A percentile compares a stretch with the other conserved stretches of the same genome.
Evolutionary conservation across 1,139 yeast species (phyloP).

Genomic region (Suhomyces coccinellae): DNA sequence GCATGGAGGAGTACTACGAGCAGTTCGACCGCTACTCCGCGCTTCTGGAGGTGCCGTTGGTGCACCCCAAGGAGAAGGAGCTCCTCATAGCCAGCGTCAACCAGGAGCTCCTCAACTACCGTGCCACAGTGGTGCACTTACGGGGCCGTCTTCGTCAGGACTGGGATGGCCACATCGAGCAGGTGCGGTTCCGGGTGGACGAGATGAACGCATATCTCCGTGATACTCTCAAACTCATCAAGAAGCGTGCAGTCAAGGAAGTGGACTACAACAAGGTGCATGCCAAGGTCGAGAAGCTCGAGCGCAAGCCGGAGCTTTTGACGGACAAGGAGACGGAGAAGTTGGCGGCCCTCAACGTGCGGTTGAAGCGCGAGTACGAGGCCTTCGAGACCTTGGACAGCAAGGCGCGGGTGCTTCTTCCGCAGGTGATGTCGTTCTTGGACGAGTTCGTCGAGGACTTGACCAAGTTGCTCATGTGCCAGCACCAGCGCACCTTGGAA

Average conservation of each 20-base stretch:
- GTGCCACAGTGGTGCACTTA: constrained; percentile 30
- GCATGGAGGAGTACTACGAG: constrained; percentile 41
- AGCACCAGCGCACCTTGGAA: constrained; percentile 33
- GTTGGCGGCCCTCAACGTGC: constrained; percentile 30
- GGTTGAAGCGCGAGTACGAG: constrained; percentile 30
- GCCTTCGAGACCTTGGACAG: constrained; percentile 39
- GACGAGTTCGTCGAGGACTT: constrained; percentile 54
- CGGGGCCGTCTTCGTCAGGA: constrained; percentile 32
- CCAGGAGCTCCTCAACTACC: constrained; percentile 33
- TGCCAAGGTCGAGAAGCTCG: constrained; percentile 43
- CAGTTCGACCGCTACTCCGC: constrained; percentile 36
- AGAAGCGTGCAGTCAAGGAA: constrained; percentile 42
- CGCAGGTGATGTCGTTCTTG: constrained; percentile 46
- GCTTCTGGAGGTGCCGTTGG: constrained; percentile 31
- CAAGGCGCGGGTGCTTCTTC: constrained; percentile 43
- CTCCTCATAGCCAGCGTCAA: constrained; percentile 31
- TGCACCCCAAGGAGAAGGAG: constrained; percentile 43
- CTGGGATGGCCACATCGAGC: constrained; percentile 33
- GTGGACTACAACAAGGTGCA: constrained; percentile 40
- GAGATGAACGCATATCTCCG: constrained; percentile 43
- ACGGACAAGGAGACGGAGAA: constrained; percentile 42
- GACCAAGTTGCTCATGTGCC: constrained; percentile 35
- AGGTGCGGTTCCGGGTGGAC: constrained; percentile 33
- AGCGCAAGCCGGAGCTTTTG: constrained; percentile 37
- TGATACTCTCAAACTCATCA: constrained; percentile 40